A percentile compares a stretch with the other conserved stretches of the same genome.
Evolutionary conservation across 306 rosid genomes (phyloP).

Genomic region (Rubus idaeus): DNA sequence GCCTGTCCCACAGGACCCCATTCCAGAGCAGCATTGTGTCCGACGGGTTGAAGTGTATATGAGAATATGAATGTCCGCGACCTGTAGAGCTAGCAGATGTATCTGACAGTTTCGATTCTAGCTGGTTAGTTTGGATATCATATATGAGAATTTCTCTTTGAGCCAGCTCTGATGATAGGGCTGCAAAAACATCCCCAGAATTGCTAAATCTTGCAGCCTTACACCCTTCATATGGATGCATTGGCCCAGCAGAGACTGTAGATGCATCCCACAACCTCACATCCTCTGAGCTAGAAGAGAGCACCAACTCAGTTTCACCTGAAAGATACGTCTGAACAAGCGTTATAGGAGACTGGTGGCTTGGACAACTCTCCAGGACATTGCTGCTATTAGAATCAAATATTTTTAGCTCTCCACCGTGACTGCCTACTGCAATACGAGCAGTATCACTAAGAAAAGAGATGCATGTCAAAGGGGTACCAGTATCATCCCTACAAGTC

Average conservation of each 20-base stretch:
- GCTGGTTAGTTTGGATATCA: constrained; percentile 66
- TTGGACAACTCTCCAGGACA: constrained; percentile 72
- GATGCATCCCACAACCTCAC: constrained; percentile 87
- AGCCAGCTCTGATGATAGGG: constrained; percentile 65
- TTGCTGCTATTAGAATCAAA: constrained; percentile 73
- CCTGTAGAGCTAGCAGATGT: constrained; percentile 58
- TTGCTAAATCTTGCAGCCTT: constrained; percentile 94
- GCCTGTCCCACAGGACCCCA: constrained; percentile 92
- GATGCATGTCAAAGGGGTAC: constrained; percentile 79
- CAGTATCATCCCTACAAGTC: constrained; percentile 86
- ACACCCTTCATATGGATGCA: constrained; percentile 85
- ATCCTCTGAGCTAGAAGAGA: constrained; percentile 86
- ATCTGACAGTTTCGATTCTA: constrained; percentile 64
- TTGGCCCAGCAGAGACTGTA: constrained; percentile 71
- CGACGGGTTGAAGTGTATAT: constrained; percentile 77
- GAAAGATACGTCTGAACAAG: constrained; percentile 71
- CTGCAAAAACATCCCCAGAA: constrained; percentile 73
- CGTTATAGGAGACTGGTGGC: constrained; percentile 88
- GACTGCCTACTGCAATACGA: constrained; percentile 86
- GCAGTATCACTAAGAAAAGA: constrained; percentile 84
- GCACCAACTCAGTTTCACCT: constrained; percentile 72
- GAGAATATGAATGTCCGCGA: constrained; percentile 78
- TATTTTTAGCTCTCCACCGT: constrained; percentile 81
- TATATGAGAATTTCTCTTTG: constrained; percentile 79
- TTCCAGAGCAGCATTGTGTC: constrained; percentile 96